Evolutionary conservation across 2,329 filamentous ascomycete species (phyloP), one percentile per base, ranked within the genome.

Genomic region (Xylaria sp.): DNA sequence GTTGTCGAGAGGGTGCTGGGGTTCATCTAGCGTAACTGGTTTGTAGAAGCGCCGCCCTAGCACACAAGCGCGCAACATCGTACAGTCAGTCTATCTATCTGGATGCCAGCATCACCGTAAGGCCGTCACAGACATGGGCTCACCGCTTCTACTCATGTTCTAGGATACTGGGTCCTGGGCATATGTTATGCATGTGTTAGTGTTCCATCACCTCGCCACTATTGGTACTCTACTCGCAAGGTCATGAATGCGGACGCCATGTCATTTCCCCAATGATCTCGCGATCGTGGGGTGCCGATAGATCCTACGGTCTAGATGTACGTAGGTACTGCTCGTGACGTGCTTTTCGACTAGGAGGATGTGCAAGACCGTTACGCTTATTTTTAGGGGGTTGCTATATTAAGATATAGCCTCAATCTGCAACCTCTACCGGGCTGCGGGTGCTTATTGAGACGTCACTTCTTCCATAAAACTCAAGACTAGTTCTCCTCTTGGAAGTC

Each of bases 331-430:
- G 50, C 45, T 59, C 46, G 23, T 70, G 65, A 70, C 68, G 57
- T 71, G 69, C 65, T 52, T 63, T 41, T 50, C 57, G 58, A 57
- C 50, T 30, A 55, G 66, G 60, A 58, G 43, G 63, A 67, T 72
- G 68, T 58, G 70, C 67, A 63, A 67, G 68, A 72, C 67, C 69
- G 57, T 58, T 72, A 68, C 60, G 55, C 70, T 74, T 78, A 77
- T 78, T 79, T 79, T 78, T 78, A 76, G 77, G 70, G 65, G 59
- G 68, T 75, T 81, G 71, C 78, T 81, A 80, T 78, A 78, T 76
- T 78, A 76, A 77, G 78, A 71, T 68, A 69, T 72, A 79, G 78
- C 75, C 78, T 79, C 76, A 75, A 75, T 70, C 70, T 80, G 78
- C 77, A 80, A 75, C 76, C 75, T 71, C 73, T 72, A 55, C 71